Evolutionary conservation across 768 basidiomycete species (phyloP).

Genomic region (Kwoniella botswanensis): DNA sequence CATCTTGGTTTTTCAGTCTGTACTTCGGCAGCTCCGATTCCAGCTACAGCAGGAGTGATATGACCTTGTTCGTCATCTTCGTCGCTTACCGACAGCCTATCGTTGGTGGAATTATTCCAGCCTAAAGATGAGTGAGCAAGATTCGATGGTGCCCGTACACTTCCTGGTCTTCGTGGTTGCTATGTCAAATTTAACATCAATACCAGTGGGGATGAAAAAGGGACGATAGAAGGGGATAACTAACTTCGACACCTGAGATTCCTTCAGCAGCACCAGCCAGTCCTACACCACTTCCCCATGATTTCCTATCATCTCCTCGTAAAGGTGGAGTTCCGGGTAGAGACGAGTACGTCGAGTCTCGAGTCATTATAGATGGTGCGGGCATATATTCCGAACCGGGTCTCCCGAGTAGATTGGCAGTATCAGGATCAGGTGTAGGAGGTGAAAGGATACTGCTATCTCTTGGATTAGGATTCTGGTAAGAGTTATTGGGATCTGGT

Average conservation of each 20-base stretch:
- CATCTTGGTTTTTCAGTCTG: conserved; percentile 45
- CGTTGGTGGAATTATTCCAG: conserved; percentile 35
- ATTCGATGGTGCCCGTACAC: conserved; percentile 29
- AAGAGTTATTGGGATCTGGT: conserved; percentile 28
- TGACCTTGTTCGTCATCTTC: conserved; percentile 50
- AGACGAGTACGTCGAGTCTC: conserved; percentile 40
- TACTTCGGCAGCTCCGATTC: conserved; percentile 24
- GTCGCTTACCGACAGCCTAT: conserved; percentile 30
- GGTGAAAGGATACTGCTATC: conserved; percentile 18
- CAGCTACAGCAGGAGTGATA: conserved; percentile 38
- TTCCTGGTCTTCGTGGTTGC: conserved; percentile 18
- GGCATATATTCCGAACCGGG: conserved; percentile 35
- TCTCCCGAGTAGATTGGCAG: conserved; percentile 23
- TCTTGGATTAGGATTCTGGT: conserved; percentile 5
- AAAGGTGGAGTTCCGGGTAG: conserved; percentile 41
- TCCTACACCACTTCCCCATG: conserved; percentile 43
- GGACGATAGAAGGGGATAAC: conserved; percentile 12
- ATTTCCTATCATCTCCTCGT: conserved; percentile 32
- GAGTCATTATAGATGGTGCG: conserved; percentile 48
- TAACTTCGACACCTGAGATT: conserved; percentile 35
- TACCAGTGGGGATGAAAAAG: neutral
- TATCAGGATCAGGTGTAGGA: conserved; percentile 32
- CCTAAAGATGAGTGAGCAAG: conserved; percentile 34
- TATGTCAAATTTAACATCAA: neutral
- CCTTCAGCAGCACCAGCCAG: conserved; percentile 44